A percentile compares a stretch with the other conserved stretches of the same genome.
These are phyloP conservation scores for Periconia sp. DNA, from an alignment of 2,329 filamentous ascomycete genomes.

Conservation along the genomic window DNA sequence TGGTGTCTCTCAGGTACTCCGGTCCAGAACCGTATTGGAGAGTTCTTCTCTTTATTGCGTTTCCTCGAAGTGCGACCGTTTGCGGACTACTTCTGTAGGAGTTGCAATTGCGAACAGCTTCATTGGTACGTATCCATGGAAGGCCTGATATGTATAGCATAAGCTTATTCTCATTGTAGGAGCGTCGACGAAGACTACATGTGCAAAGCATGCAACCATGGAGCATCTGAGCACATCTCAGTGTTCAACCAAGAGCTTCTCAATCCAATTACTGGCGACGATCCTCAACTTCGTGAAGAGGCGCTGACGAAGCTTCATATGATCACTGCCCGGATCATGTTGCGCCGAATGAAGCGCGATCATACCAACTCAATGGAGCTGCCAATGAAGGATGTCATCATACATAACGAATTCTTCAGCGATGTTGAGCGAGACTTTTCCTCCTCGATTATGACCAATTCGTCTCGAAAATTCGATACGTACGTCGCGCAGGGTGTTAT, in stretches of 20 bases:
- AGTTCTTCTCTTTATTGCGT: conserved; percentile 92
- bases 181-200: conserved; percentile 72
- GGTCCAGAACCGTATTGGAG: conserved; percentile 94
- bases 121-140: too few species aligned
- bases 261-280: conserved; percentile 69
- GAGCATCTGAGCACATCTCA: conserved; percentile 72
- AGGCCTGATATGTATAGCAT: too few species aligned
- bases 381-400: conserved; percentile 89
- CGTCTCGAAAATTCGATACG: conserved; percentile 87
- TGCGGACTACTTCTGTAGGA: conserved; percentile 91
- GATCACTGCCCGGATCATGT: conserved; percentile 92
- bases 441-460: conserved; percentile 91
- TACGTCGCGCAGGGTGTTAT: conserved; percentile 94
- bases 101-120: conserved; percentile 78
- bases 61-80: conserved; percentile 91
- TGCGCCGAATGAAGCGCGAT: conserved; percentile 91
- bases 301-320: conserved; percentile 84
- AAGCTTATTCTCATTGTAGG: too few species aligned
- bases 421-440: conserved; percentile 97
- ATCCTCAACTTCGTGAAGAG: conserved; percentile 62
- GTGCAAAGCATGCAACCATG: conserved; percentile 73
- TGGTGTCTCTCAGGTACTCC: conserved; percentile 97
- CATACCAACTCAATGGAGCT: conserved; percentile 95
- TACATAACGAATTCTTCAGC: conserved; percentile 95
- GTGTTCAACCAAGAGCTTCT: conserved; percentile 95